Conservation (phyloP, 805 yeast genomes). For the Blastobotrys muscicola region DNA sequence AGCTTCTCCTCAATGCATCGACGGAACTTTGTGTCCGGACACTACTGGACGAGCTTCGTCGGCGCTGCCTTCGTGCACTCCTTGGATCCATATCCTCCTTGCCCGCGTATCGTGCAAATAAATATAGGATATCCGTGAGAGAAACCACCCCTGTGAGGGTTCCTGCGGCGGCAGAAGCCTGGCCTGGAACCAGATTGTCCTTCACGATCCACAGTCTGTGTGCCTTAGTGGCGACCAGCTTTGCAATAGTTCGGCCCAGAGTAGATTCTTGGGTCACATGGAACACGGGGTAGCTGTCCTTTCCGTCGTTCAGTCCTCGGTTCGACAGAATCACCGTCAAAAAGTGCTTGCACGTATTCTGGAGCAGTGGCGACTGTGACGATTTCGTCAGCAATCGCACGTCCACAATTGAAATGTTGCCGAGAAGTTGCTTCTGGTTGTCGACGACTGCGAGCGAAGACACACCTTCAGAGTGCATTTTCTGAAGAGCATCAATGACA, state of each 20-base stretch:
- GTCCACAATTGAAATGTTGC: constrained; percentile 91
- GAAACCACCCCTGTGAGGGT: constrained; percentile 86
- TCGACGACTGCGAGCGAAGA: constrained; percentile 92
- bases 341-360: constrained; percentile 78
- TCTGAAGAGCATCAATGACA: constrained; percentile 74
- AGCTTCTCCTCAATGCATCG: too few relatives aligned
- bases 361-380: constrained; percentile 74
- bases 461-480: constrained; percentile 76
- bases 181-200: constrained; percentile 11
- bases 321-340: constrained; percentile 75
- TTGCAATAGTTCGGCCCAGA: constrained; percentile 83
- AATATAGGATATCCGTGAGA: constrained; percentile 77
- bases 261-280: constrained; percentile 77
- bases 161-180: constrained; percentile 41
- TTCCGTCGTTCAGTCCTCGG: constrained; percentile 88
- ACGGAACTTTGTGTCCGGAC: constrained; percentile 10
- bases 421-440: constrained; percentile 60
- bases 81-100: constrained; percentile 63
- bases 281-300: constrained; percentile 94
- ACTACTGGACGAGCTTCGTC: constrained; percentile 28
- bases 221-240: constrained; percentile 87
- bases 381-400: constrained; percentile 81
- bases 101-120: constrained; percentile 70
- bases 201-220: constrained; percentile 53
- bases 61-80: constrained; percentile 79